phyloP scores from a whole-genome alignment of 176 grass and related monocot species.

The Sorghum bicolor region DNA sequence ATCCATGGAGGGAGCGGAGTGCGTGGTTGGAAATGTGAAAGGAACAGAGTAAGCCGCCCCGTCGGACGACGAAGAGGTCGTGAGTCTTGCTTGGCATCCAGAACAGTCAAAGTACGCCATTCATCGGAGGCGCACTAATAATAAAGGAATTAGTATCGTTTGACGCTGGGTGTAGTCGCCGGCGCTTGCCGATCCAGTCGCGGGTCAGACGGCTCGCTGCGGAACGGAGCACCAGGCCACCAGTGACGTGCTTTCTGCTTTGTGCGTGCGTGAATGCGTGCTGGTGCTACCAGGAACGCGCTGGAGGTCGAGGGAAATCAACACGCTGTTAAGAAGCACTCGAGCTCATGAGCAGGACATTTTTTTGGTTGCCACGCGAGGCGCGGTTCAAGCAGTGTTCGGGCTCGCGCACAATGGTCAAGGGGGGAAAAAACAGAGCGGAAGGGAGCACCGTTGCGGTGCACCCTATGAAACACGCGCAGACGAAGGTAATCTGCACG shows the following conservation, averaged over 20 bases:
- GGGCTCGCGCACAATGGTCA: too few relatives aligned
- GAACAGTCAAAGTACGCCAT: neutral
- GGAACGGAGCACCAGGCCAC: neutral
- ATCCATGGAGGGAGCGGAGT: too few relatives aligned
- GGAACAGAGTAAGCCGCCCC: neutral
- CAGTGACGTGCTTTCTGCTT: neutral
- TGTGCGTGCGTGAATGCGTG: neutral
- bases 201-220: neutral
- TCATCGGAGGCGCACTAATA: neutral
- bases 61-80: neutral
- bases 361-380: neutral
- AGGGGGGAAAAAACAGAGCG: too few relatives aligned
- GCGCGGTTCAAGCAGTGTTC: too few relatives aligned
- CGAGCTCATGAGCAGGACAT: neutral
- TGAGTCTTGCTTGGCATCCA: neutral
- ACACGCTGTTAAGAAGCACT: neutral
- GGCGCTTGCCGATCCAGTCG: neutral
- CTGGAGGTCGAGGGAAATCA: neutral
- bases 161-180: neutral
- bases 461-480: too few relatives aligned
- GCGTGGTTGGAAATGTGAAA: neutral
- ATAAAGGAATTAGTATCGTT: neutral
- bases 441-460: too few relatives aligned
- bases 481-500: too few relatives aligned
- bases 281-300: too few relatives aligned